Base-by-base conservation (phyloP, 768 basidiomycete species). In the Serendipita indica region DNA sequence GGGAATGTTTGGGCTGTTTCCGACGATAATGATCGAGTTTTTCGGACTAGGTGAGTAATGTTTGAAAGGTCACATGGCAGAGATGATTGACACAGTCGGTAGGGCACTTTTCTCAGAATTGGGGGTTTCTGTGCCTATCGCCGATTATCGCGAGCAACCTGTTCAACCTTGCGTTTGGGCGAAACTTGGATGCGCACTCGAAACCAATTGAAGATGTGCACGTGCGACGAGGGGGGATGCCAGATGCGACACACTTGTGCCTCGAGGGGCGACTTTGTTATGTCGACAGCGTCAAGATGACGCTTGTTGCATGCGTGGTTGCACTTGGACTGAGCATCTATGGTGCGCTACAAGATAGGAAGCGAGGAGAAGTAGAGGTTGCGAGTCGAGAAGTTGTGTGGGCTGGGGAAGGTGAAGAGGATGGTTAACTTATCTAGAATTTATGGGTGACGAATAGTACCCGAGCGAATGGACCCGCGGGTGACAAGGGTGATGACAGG, bases 71-170 rank as follows among this genome's bases (percentile, higher is more conserved):
- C 12, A 27, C 57, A 14, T 14, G 2, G 10, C 35, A 37, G 35
- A 10, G n/a, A 10, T n/a, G n/a, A 25, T 33, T 59, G 30, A 45
- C 28, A 14, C n/a, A 20, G 14, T n/a, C n/a, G 10, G 16, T 62
- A 83, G 82, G 74, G 12, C 84, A 85, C 66, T 85, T 87, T 63
- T 83, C 82, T 0, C 84, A 91, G 71, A 92, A 92, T 69, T 90
- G 84, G 85, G 89, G 89, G 6, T 87, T 78, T 66, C 73, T 86
- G 25, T 79, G 80, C 18, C 70, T 89, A 46, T 78, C 86, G 0
- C 88, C 91, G 1, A 66, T 71, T 10, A 70, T 89, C 3, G 86
- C 84, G 2, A 84, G 84, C 0, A 93, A 92, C 70, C 45, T 91
- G 1, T 86, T 90, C 68, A 89, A 88, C n/a, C 63, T 93, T 57